Percentiles rank a stretch among this genome's conserved stretches.
These are phyloP conservation scores for Acorus gramineus DNA, from an alignment of 106 monocot species.

Conservation along the genomic window DNA sequence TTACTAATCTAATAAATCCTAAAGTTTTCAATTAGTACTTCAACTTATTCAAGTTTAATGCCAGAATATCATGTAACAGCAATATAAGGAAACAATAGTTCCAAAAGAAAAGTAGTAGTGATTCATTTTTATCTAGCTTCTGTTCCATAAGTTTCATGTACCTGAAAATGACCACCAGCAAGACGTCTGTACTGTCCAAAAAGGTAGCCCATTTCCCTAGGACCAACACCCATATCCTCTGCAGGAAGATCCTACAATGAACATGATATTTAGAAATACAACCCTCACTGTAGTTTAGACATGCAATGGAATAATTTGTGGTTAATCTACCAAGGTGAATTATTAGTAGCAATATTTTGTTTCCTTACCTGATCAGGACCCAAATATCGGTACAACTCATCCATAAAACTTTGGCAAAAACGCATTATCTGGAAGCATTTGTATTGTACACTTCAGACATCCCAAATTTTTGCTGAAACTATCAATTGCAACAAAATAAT, in stretches of 20 bases:
- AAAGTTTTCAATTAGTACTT: no score
- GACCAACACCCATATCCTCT: slow-evolving; percentile 97
- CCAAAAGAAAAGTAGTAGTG: background rate
- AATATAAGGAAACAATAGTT: background rate
- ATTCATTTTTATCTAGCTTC: no score
- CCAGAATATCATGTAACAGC: background rate
- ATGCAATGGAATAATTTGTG: background rate
- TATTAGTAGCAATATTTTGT: background rate
- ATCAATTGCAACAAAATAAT: background rate
- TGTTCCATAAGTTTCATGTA: slow-evolving; percentile 10
- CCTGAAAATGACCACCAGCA: slow-evolving; percentile 86
- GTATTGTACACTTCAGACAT: no score
- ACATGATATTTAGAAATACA: slow-evolving; percentile 14
- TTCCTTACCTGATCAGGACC: slow-evolving; percentile 85
- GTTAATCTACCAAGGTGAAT: background rate
- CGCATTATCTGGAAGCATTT: slow-evolving; percentile 63
- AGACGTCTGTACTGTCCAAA: slow-evolving; percentile 96
- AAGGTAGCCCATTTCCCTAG: slow-evolving; percentile 97
- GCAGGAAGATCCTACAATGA: slow-evolving; percentile 85
- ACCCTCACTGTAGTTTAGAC: slow-evolving; percentile 1
- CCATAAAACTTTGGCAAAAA: slow-evolving; percentile 98
- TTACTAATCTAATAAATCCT: no score
- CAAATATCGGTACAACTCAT: slow-evolving; percentile 84
- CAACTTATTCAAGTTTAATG: background rate
- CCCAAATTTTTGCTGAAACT: no score